Evolutionary conservation across 192 early-diverging fungal genomes (phyloP).

Genomic region (Backusella sp.): DNA sequence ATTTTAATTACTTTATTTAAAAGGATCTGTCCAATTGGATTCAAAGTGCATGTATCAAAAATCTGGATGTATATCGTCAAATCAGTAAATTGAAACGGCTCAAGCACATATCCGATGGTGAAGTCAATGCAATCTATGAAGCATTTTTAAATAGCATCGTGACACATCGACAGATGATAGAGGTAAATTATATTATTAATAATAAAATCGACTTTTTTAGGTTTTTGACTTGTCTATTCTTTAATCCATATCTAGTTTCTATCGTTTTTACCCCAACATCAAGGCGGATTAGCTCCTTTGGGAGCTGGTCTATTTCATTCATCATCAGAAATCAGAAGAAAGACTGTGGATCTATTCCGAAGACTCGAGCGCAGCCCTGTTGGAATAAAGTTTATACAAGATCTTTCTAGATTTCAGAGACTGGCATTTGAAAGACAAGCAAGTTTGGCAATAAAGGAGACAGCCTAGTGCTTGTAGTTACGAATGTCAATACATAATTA

Average conservation of each 20-base stretch:
- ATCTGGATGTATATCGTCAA: constrained; percentile 72
- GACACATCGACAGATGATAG: constrained; percentile 76
- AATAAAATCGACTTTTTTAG: not conserved
- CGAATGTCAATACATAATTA: not conserved
- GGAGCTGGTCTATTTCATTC: constrained; percentile 81
- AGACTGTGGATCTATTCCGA: constrained; percentile 73
- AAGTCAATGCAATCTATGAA: constrained; percentile 68
- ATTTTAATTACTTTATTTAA: constrained; percentile 3
- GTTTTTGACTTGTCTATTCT: not conserved
- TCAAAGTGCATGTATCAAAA: constrained; percentile 53
- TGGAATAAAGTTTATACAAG: constrained; percentile 42
- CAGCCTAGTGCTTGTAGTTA: not conserved
- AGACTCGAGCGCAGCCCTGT: constrained; percentile 68
- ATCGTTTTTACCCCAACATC: constrained; percentile 69
- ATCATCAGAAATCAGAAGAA: constrained; percentile 58
- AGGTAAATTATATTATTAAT: constrained; percentile 43
- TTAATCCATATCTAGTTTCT: constrained; percentile 48
- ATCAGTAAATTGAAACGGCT: constrained; percentile 55
- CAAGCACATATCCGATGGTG: constrained; percentile 53
- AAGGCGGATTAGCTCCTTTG: constrained; percentile 81
- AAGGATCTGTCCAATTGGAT: constrained; percentile 63
- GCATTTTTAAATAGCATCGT: constrained; percentile 64
- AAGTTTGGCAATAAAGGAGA: not conserved
- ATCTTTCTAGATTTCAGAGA: constrained; percentile 43
- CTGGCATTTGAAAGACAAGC: constrained; percentile 42